These are phyloP conservation scores for Aphanoascus verrucosus DNA, from an alignment of 2,329 filamentous ascomycete species.

Conservation along the genomic window DNA sequence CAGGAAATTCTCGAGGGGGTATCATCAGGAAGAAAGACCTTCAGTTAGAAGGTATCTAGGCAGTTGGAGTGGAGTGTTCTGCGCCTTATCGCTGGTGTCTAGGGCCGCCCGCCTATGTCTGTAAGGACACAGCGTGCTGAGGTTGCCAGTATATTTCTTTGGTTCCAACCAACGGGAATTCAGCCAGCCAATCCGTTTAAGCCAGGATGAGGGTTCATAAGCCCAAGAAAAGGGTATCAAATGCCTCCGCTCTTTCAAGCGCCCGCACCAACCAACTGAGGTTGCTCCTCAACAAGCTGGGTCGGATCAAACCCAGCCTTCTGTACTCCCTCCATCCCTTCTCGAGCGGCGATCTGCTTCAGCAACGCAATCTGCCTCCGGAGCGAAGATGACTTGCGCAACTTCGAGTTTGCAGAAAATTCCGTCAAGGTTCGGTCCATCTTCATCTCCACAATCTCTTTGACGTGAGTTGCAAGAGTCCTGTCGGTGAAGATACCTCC, in stretches of 20 bases:
- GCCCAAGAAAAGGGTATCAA: neutral
- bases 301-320: neutral
- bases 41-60: no score
- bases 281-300: neutral
- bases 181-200: no score
- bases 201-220: no score
- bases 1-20: no score
- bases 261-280: neutral
- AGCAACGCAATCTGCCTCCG: slow-evolving; percentile 29
- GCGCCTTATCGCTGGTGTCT: no score
- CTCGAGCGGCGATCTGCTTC: slow-evolving; percentile 26
- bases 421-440: slow-evolving; percentile 55
- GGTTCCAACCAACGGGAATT: neutral
- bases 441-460: slow-evolving; percentile 62
- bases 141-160: no score
- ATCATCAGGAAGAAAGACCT: no score
- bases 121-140: no score
- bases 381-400: slow-evolving; percentile 30
- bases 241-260: neutral
- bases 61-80: no score
- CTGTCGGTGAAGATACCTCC: slow-evolving; percentile 67
- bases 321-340: neutral
- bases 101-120: no score
- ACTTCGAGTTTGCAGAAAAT: slow-evolving; percentile 41
- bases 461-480: slow-evolving; percentile 66